phyloP scores from a whole-genome alignment of 2,329 filamentous ascomycete genomes.

The Aspergillus tubingensis region DNA sequence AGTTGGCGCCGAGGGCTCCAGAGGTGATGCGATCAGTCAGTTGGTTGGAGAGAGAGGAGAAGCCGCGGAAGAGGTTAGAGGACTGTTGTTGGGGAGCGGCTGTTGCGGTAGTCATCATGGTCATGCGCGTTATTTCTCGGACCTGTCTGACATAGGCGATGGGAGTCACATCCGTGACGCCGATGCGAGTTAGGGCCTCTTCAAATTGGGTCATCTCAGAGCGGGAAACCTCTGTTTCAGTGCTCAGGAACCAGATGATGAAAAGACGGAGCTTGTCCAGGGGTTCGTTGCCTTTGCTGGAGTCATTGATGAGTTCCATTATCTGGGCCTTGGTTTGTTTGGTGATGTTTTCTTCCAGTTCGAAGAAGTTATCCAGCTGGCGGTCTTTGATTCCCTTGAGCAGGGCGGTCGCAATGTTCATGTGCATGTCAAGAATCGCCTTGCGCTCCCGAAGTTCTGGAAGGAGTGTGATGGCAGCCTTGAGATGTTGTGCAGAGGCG shows the following conservation, averaged over 20 bases:
- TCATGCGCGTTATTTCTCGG: conserved; percentile 94
- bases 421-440: conserved; percentile 93
- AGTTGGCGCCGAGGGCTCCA: conserved; percentile 80
- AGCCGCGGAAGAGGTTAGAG: conserved; percentile 83
- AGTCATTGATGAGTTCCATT: conserved; percentile 79
- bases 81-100: conserved; percentile 56
- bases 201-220: conserved; percentile 84
- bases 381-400: conserved; percentile 87
- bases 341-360: conserved; percentile 87
- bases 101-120: conserved; percentile 84
- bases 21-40: conserved; percentile 94
- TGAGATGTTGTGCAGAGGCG: conserved; percentile 88
- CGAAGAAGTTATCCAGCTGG: conserved; percentile 93
- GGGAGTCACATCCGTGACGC: conserved; percentile 70
- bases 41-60: conserved; percentile 86
- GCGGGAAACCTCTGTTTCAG: conserved; percentile 81
- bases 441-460: conserved; percentile 93
- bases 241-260: conserved; percentile 95
- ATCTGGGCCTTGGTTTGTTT: conserved; percentile 91
- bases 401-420: conserved; percentile 89
- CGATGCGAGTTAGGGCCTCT: conserved; percentile 74
- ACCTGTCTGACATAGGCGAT: conserved; percentile 88
- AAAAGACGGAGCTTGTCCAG: conserved; percentile 90
- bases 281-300: conserved; percentile 78
- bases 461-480: conserved; percentile 88